A percentile compares a stretch with the other conserved stretches of the same genome.
Evolutionary conservation across 1,284 basidiomycete species (phyloP).

Genomic region (Tremellales sp.): DNA sequence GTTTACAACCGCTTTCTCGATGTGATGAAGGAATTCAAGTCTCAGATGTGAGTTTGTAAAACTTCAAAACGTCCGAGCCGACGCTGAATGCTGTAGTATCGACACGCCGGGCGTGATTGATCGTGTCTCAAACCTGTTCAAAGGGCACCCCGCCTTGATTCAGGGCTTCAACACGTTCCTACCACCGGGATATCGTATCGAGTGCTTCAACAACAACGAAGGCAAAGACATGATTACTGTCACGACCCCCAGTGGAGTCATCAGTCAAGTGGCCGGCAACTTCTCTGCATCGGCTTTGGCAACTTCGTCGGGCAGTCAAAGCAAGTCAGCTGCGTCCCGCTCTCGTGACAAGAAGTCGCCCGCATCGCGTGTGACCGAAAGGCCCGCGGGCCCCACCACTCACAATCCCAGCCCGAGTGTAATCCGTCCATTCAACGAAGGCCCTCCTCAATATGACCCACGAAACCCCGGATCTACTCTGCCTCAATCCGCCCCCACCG

Average conservation of each 20-base stretch:
- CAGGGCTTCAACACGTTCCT: constrained; percentile 99
- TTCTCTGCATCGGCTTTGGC: constrained; percentile 41
- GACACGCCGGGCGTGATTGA: constrained; percentile 99
- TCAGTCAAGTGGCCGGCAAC: constrained; percentile 55
- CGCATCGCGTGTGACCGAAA: constrained; percentile 17
- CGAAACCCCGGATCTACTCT: constrained; percentile 1
- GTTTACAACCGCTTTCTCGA: constrained; percentile 97
- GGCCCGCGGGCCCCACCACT: constrained; percentile 16
- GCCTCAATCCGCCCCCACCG: constrained; percentile 9
- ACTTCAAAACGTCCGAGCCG: neutral
- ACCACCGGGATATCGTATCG: constrained; percentile 93
- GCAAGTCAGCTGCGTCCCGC: constrained; percentile 8
- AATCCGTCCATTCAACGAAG: constrained; percentile 9
- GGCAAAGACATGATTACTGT: constrained; percentile 85
- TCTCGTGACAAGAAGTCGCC: constrained; percentile 6
- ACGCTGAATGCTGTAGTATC: constrained; percentile 58
- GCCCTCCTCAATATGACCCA: constrained; percentile 3
- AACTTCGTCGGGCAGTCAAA: constrained; percentile 3
- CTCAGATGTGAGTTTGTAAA: constrained; percentile 68
- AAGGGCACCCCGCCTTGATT: constrained; percentile 88
- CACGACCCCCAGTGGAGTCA: constrained; percentile 85
- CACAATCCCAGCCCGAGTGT: constrained; percentile 25
- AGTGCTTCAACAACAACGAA: constrained; percentile 57
- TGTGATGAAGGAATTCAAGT: constrained; percentile 99
- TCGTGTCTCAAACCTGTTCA: constrained; percentile 91